Evolutionary conservation across 169 alveolate genomes (phyloP).

Genomic region (Eimeria maxima): DNA sequence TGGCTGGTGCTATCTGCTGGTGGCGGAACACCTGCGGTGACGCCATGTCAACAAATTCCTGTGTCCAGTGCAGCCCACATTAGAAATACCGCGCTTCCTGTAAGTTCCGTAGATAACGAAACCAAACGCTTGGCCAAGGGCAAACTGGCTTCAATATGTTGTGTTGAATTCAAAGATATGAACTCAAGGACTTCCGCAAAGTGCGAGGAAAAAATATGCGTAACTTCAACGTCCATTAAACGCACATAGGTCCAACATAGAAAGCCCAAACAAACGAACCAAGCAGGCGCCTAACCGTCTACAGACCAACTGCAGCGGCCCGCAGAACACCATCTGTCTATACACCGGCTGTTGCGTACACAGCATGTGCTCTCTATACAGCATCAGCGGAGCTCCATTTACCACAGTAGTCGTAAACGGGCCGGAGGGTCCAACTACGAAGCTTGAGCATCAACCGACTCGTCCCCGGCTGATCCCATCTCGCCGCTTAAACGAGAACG

Average conservation of each 20-base stretch:
- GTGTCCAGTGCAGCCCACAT: neutral
- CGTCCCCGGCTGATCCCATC: too few relatives aligned
- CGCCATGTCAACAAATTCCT: neutral
- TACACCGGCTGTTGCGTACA: neutral
- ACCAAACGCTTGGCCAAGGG: neutral
- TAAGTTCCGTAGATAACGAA: neutral
- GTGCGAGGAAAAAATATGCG: neutral
- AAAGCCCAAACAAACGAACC: slow-evolving; percentile 7
- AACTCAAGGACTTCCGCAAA: neutral
- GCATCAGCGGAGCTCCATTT: neutral
- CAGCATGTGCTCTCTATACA: neutral
- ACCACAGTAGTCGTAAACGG: too few relatives aligned
- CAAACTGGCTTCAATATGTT: neutral
- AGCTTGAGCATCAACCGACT: too few relatives aligned
- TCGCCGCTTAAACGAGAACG: too few relatives aligned
- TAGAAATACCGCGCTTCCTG: neutral
- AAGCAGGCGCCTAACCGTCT: neutral
- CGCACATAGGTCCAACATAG: neutral
- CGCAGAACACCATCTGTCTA: neutral
- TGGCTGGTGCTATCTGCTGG: neutral
- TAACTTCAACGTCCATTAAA: neutral
- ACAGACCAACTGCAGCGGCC: neutral
- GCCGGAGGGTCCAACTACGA: too few relatives aligned
- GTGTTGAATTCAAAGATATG: neutral
- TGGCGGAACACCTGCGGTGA: neutral